Conservation (phyloP, 1,284 basidiomycete genomes). For the Tremellales sp. region DNA sequence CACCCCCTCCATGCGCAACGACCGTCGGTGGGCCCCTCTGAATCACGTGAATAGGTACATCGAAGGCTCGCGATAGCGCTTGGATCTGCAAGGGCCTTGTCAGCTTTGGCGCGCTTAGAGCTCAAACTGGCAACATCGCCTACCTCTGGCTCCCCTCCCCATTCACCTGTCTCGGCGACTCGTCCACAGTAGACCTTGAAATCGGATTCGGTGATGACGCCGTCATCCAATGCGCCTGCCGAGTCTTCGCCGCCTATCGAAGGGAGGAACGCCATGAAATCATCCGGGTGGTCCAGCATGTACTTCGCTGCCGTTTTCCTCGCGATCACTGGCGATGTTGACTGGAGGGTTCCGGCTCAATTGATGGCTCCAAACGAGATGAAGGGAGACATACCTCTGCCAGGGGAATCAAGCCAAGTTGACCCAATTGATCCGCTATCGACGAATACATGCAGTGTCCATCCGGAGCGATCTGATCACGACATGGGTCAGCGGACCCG, state of each 20-base stretch:
- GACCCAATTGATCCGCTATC: constrained; percentile 68
- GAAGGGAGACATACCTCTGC: constrained; percentile 24
- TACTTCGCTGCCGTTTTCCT: constrained; percentile 74
- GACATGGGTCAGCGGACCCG: background rate
- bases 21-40: constrained; percentile 77
- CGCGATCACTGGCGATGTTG: constrained; percentile 44
- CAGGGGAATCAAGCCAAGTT: constrained; percentile 36
- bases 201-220: constrained; percentile 66
- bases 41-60: constrained; percentile 85
- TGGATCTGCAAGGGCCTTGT: constrained; percentile 56
- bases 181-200: constrained; percentile 75
- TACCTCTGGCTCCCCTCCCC: constrained; percentile 95
- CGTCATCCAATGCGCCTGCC: constrained; percentile 62
- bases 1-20: constrained; percentile 65
- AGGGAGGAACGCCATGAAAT: constrained; percentile 92
- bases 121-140: constrained; percentile 20
- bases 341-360: constrained; percentile 12
- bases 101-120: background rate
- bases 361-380: constrained; percentile 8
- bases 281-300: constrained; percentile 77
- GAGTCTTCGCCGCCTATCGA: constrained; percentile 70
- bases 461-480: constrained; percentile 83
- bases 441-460: constrained; percentile 94
- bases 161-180: constrained; percentile 77
- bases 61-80: constrained; percentile 79